Evolutionary conservation across 192 early-diverging fungal species (phyloP), one percentile per base, ranked within the genome.

Genomic region (Allomyces javanicus): DNA sequence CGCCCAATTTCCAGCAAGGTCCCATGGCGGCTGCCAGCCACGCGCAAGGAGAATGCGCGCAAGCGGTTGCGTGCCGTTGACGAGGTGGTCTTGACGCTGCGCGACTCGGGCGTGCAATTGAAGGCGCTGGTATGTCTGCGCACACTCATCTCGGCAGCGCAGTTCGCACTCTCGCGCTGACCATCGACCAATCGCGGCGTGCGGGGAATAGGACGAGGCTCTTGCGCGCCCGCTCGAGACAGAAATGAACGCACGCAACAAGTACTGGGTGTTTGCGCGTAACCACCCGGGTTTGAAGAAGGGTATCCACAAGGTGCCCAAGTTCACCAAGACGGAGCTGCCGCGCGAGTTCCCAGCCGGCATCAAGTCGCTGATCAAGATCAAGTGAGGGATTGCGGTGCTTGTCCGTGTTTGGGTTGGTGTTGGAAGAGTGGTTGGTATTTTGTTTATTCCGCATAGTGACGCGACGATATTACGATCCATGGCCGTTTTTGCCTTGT

Each of bases 41-140:
- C 89, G 17, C 83, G 88, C 65, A 91, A 91, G 67, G 88, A 86
- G 65, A 91, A 91, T 72, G 85, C 89, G 27, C 85, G 89, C 69
- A 89, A 91, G 82, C 83, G 89, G 24, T 78, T 91, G 66, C 87
- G 79, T 68, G 85, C 83, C 9, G 89, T 87, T 0, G 89, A 91
- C 74, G 72, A 80, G 45, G 89, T 91, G 19, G 80, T 91, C 65
- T 80, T 79, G 25, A 80, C 83, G 10, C 77, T 91, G 27, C 67
- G 76, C 1, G 76, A 76, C 24, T 87, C 89, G 0, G 89, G 89
- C 22, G 85, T 91, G 24, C 67, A 83, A 62, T 87, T 85, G 72
- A 85, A 85, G 67, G 86, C 87, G 64, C 77, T 90, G 74, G 82
- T 79, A 71, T 44, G 66, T 44, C 10, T 43, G 6, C n/a, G 62